Conservation (phyloP, 75 land plant species). For the Pseudotsuga menziesii region DNA sequence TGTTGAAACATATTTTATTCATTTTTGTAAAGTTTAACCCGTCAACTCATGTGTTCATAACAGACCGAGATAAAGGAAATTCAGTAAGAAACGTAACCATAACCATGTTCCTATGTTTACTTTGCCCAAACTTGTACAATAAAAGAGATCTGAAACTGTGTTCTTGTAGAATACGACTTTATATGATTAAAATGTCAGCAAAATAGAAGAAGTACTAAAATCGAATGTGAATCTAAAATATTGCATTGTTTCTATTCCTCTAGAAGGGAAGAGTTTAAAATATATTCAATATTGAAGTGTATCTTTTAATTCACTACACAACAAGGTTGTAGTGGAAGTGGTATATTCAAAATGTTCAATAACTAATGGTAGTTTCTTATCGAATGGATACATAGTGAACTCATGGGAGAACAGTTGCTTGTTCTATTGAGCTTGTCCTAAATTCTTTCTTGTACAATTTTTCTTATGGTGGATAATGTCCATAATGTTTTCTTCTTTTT, state of each 20-base stretch:
- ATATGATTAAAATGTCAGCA: not conserved
- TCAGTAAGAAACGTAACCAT: constrained; percentile 34
- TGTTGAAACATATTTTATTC: constrained; percentile 66
- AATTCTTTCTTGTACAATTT: not conserved
- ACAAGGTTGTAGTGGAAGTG: not conserved
- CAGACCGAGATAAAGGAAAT: constrained; percentile 51
- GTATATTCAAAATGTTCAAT: not conserved
- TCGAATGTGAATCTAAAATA: not conserved
- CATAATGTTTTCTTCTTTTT: not conserved
- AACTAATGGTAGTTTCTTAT: not conserved
- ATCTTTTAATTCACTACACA: not conserved
- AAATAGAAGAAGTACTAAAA: not conserved
- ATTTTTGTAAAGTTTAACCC: constrained; percentile 84
- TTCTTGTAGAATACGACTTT: not conserved
- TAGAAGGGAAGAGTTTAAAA: not conserved
- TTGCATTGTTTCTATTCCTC: not conserved
- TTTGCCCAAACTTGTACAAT: not conserved
- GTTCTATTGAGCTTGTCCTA: not conserved
- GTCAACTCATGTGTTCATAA: constrained; percentile 61
- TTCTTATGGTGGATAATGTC: not conserved
- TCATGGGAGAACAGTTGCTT: not conserved
- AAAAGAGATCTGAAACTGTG: not conserved
- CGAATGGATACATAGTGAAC: too few relatives aligned
- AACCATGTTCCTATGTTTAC: not conserved
- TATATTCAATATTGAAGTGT: not conserved